A percentile compares a stretch with the other conserved stretches of the same genome.
Conservation (phyloP, 169 alveolate species). For the Toxoplasma gondii region DNA sequence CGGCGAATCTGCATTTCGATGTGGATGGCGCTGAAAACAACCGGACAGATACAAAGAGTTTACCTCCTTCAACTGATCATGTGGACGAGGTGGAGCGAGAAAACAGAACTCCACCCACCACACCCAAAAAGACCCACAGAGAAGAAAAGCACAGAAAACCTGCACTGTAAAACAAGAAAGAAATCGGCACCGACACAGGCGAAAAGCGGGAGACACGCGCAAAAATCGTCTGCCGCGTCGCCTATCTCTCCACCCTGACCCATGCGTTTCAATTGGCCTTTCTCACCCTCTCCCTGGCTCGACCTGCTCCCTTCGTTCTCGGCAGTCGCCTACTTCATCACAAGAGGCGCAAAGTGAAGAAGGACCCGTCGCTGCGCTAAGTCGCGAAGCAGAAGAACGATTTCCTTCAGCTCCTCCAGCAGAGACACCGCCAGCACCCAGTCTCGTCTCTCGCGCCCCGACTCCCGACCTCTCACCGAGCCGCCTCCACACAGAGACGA, state of each 20-base stretch:
- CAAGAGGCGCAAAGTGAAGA: slow-evolving; percentile 19
- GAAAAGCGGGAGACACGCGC: too few species aligned
- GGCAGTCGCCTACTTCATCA: neutral
- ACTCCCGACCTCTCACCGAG: neutral
- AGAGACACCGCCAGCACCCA: slow-evolving; percentile 8
- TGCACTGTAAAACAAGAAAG: too few species aligned
- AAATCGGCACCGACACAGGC: too few species aligned
- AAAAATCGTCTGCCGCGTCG: too few species aligned
- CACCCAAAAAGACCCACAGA: neutral
- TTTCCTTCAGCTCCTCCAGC: slow-evolving; percentile 4
- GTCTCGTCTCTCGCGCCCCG: neutral
- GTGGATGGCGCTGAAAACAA: slow-evolving; percentile 10
- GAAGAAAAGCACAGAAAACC: too few species aligned
- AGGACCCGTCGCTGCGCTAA: slow-evolving; percentile 28
- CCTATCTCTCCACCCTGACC: too few species aligned
- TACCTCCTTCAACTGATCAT: too few species aligned
- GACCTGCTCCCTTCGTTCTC: neutral
- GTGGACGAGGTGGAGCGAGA: too few species aligned
- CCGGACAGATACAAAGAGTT: neutral
- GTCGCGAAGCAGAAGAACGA: neutral
- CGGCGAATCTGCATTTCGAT: neutral
- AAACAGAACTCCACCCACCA: neutral
- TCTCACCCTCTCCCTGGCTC: neutral
- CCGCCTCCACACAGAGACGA: neutral
- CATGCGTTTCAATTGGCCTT: too few species aligned